Base-by-base conservation (phyloP, 768 basidiomycete species). In the Sporobolomyces roseus region DNA sequence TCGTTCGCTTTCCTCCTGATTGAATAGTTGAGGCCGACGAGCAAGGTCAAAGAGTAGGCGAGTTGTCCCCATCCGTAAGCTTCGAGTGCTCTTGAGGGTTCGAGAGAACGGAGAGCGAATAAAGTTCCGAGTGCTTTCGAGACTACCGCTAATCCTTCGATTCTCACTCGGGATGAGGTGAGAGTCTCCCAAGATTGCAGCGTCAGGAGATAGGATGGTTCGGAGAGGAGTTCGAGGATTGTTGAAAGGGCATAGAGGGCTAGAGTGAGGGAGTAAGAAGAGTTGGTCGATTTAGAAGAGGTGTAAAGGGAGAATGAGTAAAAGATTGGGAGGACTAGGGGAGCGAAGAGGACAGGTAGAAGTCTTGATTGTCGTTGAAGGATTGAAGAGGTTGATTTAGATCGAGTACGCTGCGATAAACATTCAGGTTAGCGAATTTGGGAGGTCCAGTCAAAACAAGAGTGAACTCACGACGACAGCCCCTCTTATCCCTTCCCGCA, bases 401-500 rank as follows among this genome's bases (percentile, higher is more conserved):
- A 53, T 41, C 55, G 52, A 46, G 54, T 51, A 41, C n/a, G 54
- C 48, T 32, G 45, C 7, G 21, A 23, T 6, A 50, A 54, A n/a
- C 17, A 41, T 41, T 41, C 14, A 56, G 59, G 14, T n/a, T n/a
- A n/a, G 4, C 4, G 43, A 29, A 27, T 23, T 30, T 1, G 2
- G 14, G 35, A 23, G 17, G 14, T 19, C 5, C 27, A 48, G 8
- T 17, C 21, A 33, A 35, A 29, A 21, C 8, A 52, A 50, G 50
- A 23, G 27, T 9, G 23, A 35, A 54, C 82, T 82, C n/a, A 93
- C 85, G 21, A 96, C 82, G 7, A 96, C 83, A 9, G 90, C 86
- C 77, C 88, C 90, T 46, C 96, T 83, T 12, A 98, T 84, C 23
- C 93, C 94, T 78, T 99, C 96, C n/a, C 96, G 83, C 38, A 88